Evolutionary conservation across 2,329 filamentous ascomycete species (phyloP), one percentile per base, ranked within the genome.

Genomic region (Fusarium humuli): DNA sequence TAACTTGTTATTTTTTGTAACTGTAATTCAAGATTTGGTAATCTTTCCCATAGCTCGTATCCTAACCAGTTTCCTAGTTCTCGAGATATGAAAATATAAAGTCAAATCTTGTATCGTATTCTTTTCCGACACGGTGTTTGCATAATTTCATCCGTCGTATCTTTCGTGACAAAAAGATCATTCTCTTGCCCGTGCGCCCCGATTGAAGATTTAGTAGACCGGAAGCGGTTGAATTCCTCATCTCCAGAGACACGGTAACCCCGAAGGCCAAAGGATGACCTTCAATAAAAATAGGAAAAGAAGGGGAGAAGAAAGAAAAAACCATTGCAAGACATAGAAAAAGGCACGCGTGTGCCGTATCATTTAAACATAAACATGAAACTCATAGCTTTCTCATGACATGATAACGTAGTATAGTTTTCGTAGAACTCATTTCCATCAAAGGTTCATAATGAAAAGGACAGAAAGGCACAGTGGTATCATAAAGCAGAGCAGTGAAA

Each of bases 281-380:
- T 50, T 52, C 50, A 53, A 23, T 41, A 45, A 37, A 37, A 27
- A 14, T 18, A 52, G 37, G 41, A 29, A 27, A 27, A 27, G 2
- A 27, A 23, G 22, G 22, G 22, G 22, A 4, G 7, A 25, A 25
- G 25, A 25, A 6, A n/a, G 20, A 52, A 52, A 45, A 34, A 34
- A 56, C 57, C 46, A 57, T 32, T 45, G 65, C n/a, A 46, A 52
- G 65, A 72, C 69, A 71, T 67, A 72, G 69, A 50, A 70, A 72
- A 72, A 49, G 64, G 60, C 69, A 71, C 60, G 30, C 44, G 29
- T 53, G 69, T 65, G 60, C 62, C 61, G 54, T 40, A 62, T 72
- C 65, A 49, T 66, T 50, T 29, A 32, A 71, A 62, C 57, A 63
- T 63, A 57, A 65, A 57, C 58, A 68, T 70, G 63, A 68, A 64